Base-by-base conservation (phyloP, 345 rosid genomes). In the Acer yangbiense region DNA sequence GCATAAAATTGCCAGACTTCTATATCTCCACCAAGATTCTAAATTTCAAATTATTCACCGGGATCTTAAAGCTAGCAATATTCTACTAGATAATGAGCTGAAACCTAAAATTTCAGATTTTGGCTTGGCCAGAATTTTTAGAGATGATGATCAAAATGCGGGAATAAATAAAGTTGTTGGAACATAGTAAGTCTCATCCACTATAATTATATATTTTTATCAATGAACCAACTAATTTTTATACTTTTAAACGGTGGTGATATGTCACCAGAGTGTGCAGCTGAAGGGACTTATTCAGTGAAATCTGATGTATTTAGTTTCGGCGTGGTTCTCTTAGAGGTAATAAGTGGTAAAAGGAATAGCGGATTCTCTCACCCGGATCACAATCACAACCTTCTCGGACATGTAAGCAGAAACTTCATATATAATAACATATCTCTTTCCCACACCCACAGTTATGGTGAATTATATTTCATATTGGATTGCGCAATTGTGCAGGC, bases 1-100 rank as follows among this genome's bases (percentile, higher is more conserved):
- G 69, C 11, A 13, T 79, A 1, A 82, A 77, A 46, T 52, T 85
- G 17, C 86, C 84, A 0, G 86, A 78, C 71, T 78, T 50, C 81
- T 78, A 0, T 78, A 71, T 27, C 80, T 78, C 5, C 76, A 78
- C 41, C 71, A 78, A 55, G 80, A 71, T 71, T 78, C 66, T 2
- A 71, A 35, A 43, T 25, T 78, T 50, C 44, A 52, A 64, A 71
- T 78, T 14, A 32, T 78, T 17, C 76, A 78, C 18, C 71, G 66
- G 9, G 76, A 78, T 78, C 55, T 71, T 35, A 78, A 78, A 64
- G 65, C 44, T 1, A 54, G 66, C 46, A 78, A 72, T 7, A 43
- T 72, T 11, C 64, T 78, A n/a, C 72, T 72, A 16, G 72, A 78
- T 9, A 9, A 41, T 16, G 43, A 71, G 7, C 23, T 71, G 57